Evolutionary conservation across 2,329 filamentous ascomycete species (phyloP).

Genomic region (Coniochaeta ligniaria): DNA sequence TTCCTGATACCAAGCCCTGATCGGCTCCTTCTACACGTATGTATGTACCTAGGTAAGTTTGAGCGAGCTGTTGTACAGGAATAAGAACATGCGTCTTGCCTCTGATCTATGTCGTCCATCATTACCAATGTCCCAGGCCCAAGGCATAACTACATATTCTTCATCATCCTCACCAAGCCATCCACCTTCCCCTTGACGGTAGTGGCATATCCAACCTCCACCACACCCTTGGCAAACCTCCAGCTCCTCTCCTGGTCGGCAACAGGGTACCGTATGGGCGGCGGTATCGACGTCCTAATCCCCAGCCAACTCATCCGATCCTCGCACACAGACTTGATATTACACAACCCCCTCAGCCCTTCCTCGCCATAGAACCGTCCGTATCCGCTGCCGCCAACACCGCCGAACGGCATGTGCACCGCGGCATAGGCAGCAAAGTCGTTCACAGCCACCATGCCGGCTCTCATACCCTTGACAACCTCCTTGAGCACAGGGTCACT

Average conservation of each 20-base stretch:
- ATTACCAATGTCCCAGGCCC: neutral
- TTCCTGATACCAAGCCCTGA: too few relatives aligned
- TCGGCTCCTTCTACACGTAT: too few relatives aligned
- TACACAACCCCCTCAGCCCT: constrained; percentile 77
- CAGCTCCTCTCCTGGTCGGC: constrained; percentile 55
- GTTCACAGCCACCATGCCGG: constrained; percentile 91
- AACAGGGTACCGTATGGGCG: constrained; percentile 76
- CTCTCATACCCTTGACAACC: constrained; percentile 62
- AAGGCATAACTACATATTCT: constrained; percentile 12
- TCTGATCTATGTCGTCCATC: too few relatives aligned
- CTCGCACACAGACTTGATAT: constrained; percentile 77
- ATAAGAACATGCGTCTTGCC: too few relatives aligned
- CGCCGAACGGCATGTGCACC: constrained; percentile 90
- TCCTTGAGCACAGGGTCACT: constrained; percentile 49
- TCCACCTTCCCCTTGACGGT: constrained; percentile 11
- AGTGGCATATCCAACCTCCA: constrained; percentile 52
- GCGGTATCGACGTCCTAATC: constrained; percentile 70
- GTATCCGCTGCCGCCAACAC: constrained; percentile 82
- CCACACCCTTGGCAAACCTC: constrained; percentile 54
- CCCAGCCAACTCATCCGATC: constrained; percentile 61
- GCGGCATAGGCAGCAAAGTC: constrained; percentile 94
- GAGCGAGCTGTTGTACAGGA: too few relatives aligned
- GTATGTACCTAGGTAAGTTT: too few relatives aligned
- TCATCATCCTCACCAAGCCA: constrained; percentile 17
- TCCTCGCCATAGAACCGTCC: constrained; percentile 90